Percentiles rank a stretch among this genome's conserved stretches.
phyloP scores from a whole-genome alignment of 306 rosid genomes.

The Macrotyloma uniflorum region DNA sequence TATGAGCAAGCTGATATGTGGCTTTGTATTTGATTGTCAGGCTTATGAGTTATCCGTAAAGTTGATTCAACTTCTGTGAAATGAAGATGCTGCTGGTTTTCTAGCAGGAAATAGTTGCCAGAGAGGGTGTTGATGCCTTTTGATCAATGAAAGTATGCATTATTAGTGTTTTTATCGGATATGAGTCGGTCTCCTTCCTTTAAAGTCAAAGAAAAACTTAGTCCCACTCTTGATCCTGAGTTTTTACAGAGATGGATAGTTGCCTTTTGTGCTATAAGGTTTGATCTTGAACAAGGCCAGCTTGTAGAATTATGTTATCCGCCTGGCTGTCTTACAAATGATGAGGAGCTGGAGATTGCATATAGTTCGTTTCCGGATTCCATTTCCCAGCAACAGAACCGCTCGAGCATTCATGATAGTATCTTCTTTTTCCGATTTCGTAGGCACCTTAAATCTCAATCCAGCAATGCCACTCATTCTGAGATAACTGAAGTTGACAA shows the following conservation, averaged over 20 bases:
- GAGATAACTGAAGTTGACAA: slow-evolving; percentile 49
- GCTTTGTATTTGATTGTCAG: slow-evolving; percentile 32
- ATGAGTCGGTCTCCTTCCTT: slow-evolving; percentile 84
- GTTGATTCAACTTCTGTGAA: slow-evolving; percentile 31
- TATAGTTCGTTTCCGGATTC: slow-evolving; percentile 83
- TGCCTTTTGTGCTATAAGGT: slow-evolving; percentile 75
- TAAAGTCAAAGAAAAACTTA: slow-evolving; percentile 63
- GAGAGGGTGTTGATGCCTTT: slow-evolving; percentile 39
- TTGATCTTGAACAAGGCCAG: slow-evolving; percentile 88
- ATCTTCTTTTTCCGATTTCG: slow-evolving; percentile 78
- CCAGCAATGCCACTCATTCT: slow-evolving; percentile 42
- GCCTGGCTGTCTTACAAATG: slow-evolving; percentile 65
- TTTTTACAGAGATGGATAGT: slow-evolving; percentile 71
- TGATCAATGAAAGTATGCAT: slow-evolving; percentile 39
- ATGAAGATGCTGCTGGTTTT: slow-evolving; percentile 41
- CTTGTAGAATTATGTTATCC: slow-evolving; percentile 83
- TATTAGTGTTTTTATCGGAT: slow-evolving; percentile 41
- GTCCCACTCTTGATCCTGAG: slow-evolving; percentile 66
- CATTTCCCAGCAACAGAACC: slow-evolving; percentile 76
- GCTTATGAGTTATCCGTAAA: slow-evolving; percentile 31
- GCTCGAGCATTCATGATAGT: slow-evolving; percentile 73
- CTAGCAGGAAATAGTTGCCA: slow-evolving; percentile 40
- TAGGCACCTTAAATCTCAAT: slow-evolving; percentile 50
- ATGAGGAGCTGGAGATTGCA: slow-evolving; percentile 80
- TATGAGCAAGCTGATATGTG: slow-evolving; percentile 19